Base-by-base conservation (phyloP, 768 basidiomycete species). In the Pholiota conissans region DNA sequence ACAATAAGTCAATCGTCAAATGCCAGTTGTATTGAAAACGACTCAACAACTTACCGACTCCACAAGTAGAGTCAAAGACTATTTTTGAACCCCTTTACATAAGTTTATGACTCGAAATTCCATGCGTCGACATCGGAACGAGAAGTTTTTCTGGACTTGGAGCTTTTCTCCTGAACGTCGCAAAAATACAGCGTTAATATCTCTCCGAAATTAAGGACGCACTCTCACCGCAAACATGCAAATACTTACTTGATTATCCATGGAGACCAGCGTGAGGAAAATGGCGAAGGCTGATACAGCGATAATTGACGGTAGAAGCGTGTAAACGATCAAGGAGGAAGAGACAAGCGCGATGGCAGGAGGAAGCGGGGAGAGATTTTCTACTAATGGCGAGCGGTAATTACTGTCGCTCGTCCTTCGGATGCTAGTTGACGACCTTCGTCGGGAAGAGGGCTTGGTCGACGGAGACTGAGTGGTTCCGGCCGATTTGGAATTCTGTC, bases 291-390 rank as follows among this genome's bases (percentile, higher is more conserved):
- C 52, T 9, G 52, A 54, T 13, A 59, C 57, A 6, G 57, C 42
- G 24, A 59, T 18, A 20, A 59, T 18, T 1, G 57, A 59, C 14
- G 57, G 57, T 24, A 59, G 22, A 13, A 59, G 5, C 22, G 57
- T 46, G 18, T 52, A 59, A 11, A 59, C 52, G 10, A 59, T n/a
- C 30, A 59, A 28, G 13, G 57, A 54, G 10, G 57, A 59, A 0
- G 57, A 53, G 1, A 59, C 24, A 2, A 59, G 51, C 5, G 57
- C 57, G 26, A 59, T 39, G 6, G 35, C 57, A 3, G 57, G 52
- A 4, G 47, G 49, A 8, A 57, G 24, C 5, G 56, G 49, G 14
- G 37, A 37, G 9, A 29, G n/a, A 10, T 59, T 9, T 45, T 29
- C 16, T 24, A 24, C 26, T 8, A 30, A 7, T 26, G 24, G 26